Conservation (phyloP, 2,329 filamentous ascomycete species). For the Penicillium sp. region DNA sequence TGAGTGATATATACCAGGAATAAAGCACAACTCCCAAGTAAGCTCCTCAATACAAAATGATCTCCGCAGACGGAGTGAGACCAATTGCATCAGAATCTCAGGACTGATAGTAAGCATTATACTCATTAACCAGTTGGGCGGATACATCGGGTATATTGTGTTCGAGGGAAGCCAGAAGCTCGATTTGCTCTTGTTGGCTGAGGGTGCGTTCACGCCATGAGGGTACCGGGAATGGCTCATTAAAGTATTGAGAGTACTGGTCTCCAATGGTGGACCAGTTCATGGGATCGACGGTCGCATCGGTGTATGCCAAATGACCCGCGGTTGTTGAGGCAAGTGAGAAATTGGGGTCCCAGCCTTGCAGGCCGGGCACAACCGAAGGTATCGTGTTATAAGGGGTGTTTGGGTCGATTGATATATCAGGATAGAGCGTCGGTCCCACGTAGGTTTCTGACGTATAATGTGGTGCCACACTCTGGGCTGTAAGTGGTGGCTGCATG, state of each 20-base stretch:
- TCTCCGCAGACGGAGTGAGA: background rate
- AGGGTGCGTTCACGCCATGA: constrained; percentile 62
- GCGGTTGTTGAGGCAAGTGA: constrained; percentile 36
- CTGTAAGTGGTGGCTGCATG: constrained; percentile 16
- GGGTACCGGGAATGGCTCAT: constrained; percentile 45
- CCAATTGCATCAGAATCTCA: constrained; percentile 9
- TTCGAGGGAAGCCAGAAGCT: constrained; percentile 78
- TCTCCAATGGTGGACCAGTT: constrained; percentile 45
- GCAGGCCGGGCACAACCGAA: constrained; percentile 38
- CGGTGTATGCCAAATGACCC: constrained; percentile 33
- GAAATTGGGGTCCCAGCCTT: constrained; percentile 43
- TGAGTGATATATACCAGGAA: background rate
- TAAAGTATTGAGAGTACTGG: constrained; percentile 48
- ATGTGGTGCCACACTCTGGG: constrained; percentile 13
- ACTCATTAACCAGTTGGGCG: constrained; percentile 37
- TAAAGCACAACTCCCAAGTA: background rate
- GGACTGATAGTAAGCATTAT: constrained; percentile 41
- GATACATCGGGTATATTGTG: constrained; percentile 49
- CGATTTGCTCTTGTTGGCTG: constrained; percentile 75
- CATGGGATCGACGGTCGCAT: constrained; percentile 37
- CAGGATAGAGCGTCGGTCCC: constrained; percentile 22
- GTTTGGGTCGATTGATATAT: constrained; percentile 33
- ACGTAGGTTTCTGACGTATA: constrained; percentile 22
- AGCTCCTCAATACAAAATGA: background rate
- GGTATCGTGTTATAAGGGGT: constrained; percentile 41